Base-by-base conservation (phyloP, 345 rosid genomes). In the Garcia nutans region DNA sequence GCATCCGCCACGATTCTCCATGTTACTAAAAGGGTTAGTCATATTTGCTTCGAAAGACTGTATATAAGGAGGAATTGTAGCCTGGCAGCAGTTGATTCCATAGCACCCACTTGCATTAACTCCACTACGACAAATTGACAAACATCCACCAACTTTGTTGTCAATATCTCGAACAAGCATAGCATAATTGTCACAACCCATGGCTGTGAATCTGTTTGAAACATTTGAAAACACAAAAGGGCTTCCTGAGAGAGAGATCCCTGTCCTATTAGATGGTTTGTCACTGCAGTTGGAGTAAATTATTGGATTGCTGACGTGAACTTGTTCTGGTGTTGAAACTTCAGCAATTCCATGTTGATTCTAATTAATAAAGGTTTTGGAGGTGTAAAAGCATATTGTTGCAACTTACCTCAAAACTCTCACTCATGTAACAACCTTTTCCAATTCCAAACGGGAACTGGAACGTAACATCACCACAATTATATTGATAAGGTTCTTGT, bases 41-140 rank as follows among this genome's bases (percentile, higher is more conserved):
- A 74, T 74, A 7, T 4, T 10, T 19, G 16, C 70, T 31, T 19
- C 6, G 9, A 63, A 74, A n/a, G 70, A 52, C 9, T 20, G 54
- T 20, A 74, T n/a, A 57, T 54, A 0, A 8, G 77, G 77, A 26
- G 77, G 77, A 65, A 74, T 33, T 15, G 63, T 33, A 31, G 54
- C 15, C 63, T 74, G 77, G 13, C 70, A 74, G 49, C 77, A 74
- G 0, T 50, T 65, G 26, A 74, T 17, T 33, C 77, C 77, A 74
- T 65, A 33, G 24, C 77, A 74, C 26, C 71, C 50, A 20, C 37
- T 22, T 12, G 0, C 19, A 11, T 74, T 37, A 5, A 3, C 44
- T 3, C 16, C 17, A 6, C 0, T 50, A 19, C 12, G 4, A 64
- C 62, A 50, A 33, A 49, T 2, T n/a, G 70, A 63, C 22, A 50